Conservation (phyloP, 2,329 filamentous ascomycete genomes). For the Cercospora beticola region DNA sequence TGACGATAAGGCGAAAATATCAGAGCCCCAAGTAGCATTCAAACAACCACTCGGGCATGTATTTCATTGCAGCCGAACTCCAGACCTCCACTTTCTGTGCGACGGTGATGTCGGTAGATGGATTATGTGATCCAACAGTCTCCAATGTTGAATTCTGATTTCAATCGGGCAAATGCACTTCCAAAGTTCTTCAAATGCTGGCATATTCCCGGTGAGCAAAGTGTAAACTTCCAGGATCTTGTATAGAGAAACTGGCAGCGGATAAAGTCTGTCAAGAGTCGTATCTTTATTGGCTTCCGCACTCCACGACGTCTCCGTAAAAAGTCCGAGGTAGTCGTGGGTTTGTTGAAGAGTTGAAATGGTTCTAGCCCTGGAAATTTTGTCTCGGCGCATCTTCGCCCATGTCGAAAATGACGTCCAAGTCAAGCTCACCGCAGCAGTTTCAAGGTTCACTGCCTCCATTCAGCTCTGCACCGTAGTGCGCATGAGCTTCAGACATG, state of each 20-base stretch:
- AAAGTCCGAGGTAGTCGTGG: not conserved
- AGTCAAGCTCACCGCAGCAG: not conserved
- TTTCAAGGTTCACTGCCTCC: not conserved
- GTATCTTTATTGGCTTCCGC: not conserved
- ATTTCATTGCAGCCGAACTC: not conserved
- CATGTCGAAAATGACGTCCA: not conserved
- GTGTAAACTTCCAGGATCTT: not conserved
- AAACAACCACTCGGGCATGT: not conserved
- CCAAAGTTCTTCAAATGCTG: not conserved
- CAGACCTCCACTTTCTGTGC: not conserved
- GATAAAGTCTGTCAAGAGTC: not conserved
- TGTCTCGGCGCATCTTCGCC: not conserved
- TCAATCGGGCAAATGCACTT: not conserved
- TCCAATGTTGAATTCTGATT: not conserved
- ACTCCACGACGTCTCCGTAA: not conserved
- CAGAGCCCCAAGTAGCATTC: not conserved
- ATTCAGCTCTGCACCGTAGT: not conserved
- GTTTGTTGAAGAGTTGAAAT: not conserved
- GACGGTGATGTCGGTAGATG: not conserved
- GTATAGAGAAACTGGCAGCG: not conserved
- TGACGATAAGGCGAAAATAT: too few species aligned
- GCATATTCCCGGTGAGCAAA: not conserved
- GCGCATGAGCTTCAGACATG: not conserved
- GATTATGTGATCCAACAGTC: not conserved
- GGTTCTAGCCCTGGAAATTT: not conserved